A percentile compares a stretch with the other conserved stretches of the same genome.
Conservation (phyloP, 1,284 basidiomycete species). For the Retiboletus flavoniger region DNA sequence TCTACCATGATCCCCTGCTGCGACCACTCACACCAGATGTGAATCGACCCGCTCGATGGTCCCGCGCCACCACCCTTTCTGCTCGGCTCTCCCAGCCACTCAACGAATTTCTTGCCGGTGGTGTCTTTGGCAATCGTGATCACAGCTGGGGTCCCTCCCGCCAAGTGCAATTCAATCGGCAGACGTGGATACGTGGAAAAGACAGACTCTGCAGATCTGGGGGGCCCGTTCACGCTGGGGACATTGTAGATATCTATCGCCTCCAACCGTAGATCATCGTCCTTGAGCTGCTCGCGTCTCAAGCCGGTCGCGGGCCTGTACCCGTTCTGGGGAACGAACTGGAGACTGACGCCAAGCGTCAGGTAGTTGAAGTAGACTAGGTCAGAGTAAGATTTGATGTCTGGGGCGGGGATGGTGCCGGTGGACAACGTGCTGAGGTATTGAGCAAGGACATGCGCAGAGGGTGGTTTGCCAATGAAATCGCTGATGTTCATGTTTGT, state of each 20-base stretch:
- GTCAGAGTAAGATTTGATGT: constrained; percentile 78
- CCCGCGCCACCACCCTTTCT: constrained; percentile 84
- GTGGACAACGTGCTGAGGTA: constrained; percentile 45
- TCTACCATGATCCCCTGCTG: constrained; percentile 78
- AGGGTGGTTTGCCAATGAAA: constrained; percentile 46
- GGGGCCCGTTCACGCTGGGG: constrained; percentile 33
- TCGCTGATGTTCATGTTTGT: constrained; percentile 33
- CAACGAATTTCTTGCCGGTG: constrained; percentile 76
- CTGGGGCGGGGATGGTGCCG: constrained; percentile 39
- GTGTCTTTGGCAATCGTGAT: constrained; percentile 52
- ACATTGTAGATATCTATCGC: constrained; percentile 82
- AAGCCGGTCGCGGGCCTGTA: constrained; percentile 57
- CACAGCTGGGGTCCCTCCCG: constrained; percentile 39
- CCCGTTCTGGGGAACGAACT: constrained; percentile 58
- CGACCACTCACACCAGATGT: constrained; percentile 92
- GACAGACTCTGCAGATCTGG: constrained; percentile 41
- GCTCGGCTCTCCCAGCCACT: constrained; percentile 74
- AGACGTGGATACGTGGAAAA: constrained; percentile 57
- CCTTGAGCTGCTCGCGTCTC: constrained; percentile 47
- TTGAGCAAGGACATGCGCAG: constrained; percentile 42
- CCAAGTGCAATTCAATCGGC: constrained; percentile 47
- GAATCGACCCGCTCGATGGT: constrained; percentile 78
- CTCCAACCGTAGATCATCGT: constrained; percentile 55
- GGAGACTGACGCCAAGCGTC: constrained; percentile 73
- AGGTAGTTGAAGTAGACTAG: constrained; percentile 84